Evolutionary conservation across 179 eudicot genomes (phyloP).

Genomic region (Silene noctiflora): DNA sequence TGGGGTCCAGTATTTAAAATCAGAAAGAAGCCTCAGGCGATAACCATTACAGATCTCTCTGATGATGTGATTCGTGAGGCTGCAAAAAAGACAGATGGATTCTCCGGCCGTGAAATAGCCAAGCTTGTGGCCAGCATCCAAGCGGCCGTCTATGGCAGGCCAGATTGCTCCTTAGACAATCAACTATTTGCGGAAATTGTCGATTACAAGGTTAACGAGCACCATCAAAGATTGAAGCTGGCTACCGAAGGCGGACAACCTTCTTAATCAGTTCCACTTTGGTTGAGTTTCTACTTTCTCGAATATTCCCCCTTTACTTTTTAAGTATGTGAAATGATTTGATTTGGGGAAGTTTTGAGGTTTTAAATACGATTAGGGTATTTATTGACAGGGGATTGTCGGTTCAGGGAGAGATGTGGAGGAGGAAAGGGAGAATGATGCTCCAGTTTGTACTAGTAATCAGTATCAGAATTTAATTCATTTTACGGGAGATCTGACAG

Average conservation of each 20-base stretch:
- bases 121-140: conserved; percentile 92
- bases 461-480: neutral
- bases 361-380: neutral
- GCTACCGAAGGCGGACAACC: conserved; percentile 48
- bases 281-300: neutral
- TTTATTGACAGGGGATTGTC: neutral
- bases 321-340: conserved; percentile 20
- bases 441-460: conserved; percentile 8
- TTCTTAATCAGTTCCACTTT: neutral
- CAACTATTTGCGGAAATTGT: conserved; percentile 74
- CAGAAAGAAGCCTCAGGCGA: conserved; percentile 50
- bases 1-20: conserved; percentile 49
- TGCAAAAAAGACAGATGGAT: conserved; percentile 76
- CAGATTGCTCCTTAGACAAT: conserved; percentile 77
- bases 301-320: neutral
- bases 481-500: neutral
- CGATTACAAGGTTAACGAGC: conserved; percentile 87
- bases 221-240: conserved; percentile 67
- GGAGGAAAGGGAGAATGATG: neutral
- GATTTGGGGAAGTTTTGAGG: neutral
- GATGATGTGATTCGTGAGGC: conserved; percentile 75
- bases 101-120: conserved; percentile 96
- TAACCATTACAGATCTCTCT: conserved; percentile 56
- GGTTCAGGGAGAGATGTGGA: neutral
- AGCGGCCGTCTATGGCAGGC: conserved; percentile 89